Evolutionary conservation across 306 rosid species (phyloP), one percentile per base, ranked within the genome.

Genomic region (Fragaria iinumae): DNA sequence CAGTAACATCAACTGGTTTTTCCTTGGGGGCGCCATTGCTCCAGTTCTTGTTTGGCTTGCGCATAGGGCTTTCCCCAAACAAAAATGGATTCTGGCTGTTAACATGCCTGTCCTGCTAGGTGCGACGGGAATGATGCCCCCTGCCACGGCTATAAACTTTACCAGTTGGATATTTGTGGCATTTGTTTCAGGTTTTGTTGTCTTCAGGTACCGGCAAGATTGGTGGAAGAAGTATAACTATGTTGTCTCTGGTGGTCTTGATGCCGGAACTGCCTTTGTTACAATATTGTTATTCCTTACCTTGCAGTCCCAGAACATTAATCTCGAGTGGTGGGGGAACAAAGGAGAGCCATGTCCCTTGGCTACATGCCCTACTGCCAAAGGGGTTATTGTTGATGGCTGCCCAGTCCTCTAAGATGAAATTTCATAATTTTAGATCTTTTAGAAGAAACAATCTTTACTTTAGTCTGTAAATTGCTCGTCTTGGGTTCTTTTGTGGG

Each of bases 241-340:
- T 72, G 88, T 93, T 29, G 53, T 93, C 20, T 93, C 93, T 0
- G 98, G 93, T 6, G 95, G 93, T n/a, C 86, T 93, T 44, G 96
- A 91, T 74, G 96, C 98, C 3, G 98, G 96, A 84, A 91, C 93
- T 18, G 91, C 98, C 25, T 89, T 93, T 73, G 88, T 87, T 90
- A 80, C 93, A 11, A 76, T 93, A 80, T 69, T 91, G 43, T 29
- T 89, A 38, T 93, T 90, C 78, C 76, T 89, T 67, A 18, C 84
- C 12, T 57, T 90, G 78, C 88, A 88, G 56, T 57, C 86, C 25
- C 76, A 10, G 4, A 38, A 49, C 69, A 80, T 90, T 53, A 12
- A 6, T 13, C 59, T 90, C 53, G 1, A 64, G 2, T 93, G 98
- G 95, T 93, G 93, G 96, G 96, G 96, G 44, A 91, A 88, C 77